Conservation (phyloP, 768 basidiomycete genomes). For the Atractiella rhizophila region DNA sequence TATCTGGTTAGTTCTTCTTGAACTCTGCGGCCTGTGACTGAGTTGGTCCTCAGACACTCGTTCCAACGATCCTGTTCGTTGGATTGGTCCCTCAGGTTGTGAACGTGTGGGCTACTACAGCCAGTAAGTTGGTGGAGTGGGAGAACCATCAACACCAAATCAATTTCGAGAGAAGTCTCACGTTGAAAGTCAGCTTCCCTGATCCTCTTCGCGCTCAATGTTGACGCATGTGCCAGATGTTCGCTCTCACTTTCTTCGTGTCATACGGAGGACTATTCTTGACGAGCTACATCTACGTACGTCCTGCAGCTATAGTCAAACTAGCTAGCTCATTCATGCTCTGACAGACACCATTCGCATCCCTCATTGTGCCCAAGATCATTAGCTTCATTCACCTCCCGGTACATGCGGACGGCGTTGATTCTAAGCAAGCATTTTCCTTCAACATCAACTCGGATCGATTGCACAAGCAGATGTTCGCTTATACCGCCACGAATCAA, state of each 20-base stretch:
- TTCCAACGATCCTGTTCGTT: constrained; percentile 60
- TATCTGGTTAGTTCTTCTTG: constrained; percentile 38
- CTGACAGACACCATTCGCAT: constrained; percentile 9
- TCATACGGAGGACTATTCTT: constrained; percentile 69
- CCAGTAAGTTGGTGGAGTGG: constrained; percentile 49
- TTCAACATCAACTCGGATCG: constrained; percentile 30
- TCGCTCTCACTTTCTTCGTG: constrained; percentile 62
- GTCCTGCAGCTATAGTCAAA: constrained; percentile 37
- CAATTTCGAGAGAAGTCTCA: constrained; percentile 49
- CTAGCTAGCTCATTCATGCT: no score
- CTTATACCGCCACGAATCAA: constrained; percentile 39
- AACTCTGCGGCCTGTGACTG: neutral
- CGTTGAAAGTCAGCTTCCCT: no score
- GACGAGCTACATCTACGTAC: constrained; percentile 70
- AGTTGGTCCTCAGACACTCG: constrained; percentile 37
- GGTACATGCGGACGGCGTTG: neutral
- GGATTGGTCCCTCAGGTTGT: constrained; percentile 40
- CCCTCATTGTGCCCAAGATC: constrained; percentile 12
- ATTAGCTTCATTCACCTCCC: constrained; percentile 5
- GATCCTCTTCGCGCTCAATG: no score
- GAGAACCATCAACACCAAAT: constrained; percentile 73
- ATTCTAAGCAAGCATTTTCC: constrained; percentile 31
- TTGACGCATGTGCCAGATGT: no score
- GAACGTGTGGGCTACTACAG: constrained; percentile 24
- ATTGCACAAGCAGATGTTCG: constrained; percentile 75